A percentile compares a stretch with the other conserved stretches of the same genome.
Evolutionary conservation across 192 early-diverging fungal species (phyloP).

Genomic region (Podila epicladia): DNA sequence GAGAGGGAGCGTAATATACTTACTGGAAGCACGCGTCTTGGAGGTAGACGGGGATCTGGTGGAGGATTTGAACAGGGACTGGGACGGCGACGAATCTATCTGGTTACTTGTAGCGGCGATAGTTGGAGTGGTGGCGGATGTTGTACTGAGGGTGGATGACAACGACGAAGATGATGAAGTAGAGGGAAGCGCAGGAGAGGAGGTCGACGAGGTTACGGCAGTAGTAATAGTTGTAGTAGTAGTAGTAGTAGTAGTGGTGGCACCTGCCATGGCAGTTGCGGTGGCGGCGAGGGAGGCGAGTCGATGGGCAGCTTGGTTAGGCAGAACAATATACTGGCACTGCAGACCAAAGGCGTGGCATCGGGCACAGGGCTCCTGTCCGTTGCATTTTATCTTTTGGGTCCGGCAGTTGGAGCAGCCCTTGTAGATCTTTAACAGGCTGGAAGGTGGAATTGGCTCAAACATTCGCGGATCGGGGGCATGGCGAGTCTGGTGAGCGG

Average conservation of each 20-base stretch:
- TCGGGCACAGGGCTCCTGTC: conserved; percentile 38
- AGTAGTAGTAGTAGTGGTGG: background rate
- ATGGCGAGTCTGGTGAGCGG: conserved; percentile 22
- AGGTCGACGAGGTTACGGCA: background rate
- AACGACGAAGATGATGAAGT: background rate
- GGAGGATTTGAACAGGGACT: background rate
- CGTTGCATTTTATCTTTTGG: conserved; percentile 53
- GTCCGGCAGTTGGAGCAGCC: conserved; percentile 51
- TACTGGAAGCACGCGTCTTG: conserved; percentile 3
- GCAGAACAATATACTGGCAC: conserved; percentile 50
- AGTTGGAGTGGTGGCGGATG: background rate
- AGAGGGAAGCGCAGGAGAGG: conserved; percentile 3
- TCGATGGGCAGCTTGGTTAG: conserved; percentile 42
- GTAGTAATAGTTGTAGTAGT: background rate
- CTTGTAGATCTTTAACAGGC: conserved; percentile 50
- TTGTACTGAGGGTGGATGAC: background rate
- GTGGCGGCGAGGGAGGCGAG: conserved; percentile 13
- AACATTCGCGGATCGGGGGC: conserved; percentile 49
- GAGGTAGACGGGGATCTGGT: background rate
- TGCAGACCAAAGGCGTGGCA: conserved; percentile 42
- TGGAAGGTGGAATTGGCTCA: conserved; percentile 48
- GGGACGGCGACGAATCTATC: background rate
- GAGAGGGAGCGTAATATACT: conserved; percentile 2
- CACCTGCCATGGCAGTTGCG: background rate
- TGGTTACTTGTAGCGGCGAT: background rate